A percentile compares a stretch with the other conserved stretches of the same genome.
phyloP scores from a whole-genome alignment of 495 filamentous ascomycete species.

The Platismatia glauca region DNA sequence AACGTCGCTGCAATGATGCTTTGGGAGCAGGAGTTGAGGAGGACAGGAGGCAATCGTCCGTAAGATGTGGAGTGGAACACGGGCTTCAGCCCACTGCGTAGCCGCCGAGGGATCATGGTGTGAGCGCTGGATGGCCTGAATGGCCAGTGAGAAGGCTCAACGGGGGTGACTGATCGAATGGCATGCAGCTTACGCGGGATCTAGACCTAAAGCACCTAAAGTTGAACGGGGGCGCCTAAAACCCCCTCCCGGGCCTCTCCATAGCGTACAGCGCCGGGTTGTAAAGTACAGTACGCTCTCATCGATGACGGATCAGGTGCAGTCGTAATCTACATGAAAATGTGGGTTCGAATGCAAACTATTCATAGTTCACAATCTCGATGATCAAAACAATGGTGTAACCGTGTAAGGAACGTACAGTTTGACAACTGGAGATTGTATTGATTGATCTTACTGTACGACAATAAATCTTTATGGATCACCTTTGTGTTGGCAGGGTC shows the following conservation, averaged over 20 bases:
- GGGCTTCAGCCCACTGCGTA: slow-evolving; percentile 13
- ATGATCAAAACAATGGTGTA: not conserved
- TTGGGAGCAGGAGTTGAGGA: slow-evolving; percentile 1
- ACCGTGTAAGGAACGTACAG: not conserved
- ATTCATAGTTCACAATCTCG: not conserved
- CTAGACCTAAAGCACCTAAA: not conserved
- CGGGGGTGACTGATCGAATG: not conserved
- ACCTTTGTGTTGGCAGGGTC: not conserved
- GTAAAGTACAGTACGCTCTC: not conserved
- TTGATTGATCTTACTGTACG: not conserved
- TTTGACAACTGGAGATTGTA: not conserved
- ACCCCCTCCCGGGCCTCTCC: not conserved
- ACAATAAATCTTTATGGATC: not conserved
- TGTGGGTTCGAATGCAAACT: not conserved
- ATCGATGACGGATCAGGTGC: not conserved
- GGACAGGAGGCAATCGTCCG: slow-evolving; percentile 11
- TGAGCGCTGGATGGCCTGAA: not conserved
- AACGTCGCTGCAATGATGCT: not conserved
- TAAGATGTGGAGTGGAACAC: slow-evolving; percentile 12
- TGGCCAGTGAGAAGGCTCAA: not conserved
- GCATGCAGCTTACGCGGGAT: not conserved
- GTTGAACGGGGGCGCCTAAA: not conserved
- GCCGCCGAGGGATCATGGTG: slow-evolving; percentile 17
- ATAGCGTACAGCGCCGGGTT: not conserved
- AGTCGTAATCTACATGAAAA: not conserved